Evolutionary conservation across 345 rosid species (phyloP).

Genomic region (Firmiana major): DNA sequence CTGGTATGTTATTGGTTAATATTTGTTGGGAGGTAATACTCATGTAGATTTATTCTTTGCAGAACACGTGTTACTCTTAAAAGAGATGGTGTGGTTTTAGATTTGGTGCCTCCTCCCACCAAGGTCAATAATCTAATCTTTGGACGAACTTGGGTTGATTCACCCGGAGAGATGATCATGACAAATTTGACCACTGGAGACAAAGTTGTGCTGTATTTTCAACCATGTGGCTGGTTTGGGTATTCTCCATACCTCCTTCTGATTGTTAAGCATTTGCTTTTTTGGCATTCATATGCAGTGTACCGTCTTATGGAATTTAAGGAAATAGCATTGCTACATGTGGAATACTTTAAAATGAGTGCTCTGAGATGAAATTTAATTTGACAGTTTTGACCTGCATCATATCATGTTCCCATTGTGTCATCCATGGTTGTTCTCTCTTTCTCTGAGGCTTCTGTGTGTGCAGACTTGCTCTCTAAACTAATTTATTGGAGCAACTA

Average conservation of each 20-base stretch:
- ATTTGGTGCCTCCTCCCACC: slow-evolving; percentile 75
- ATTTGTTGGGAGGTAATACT: slow-evolving; percentile 54
- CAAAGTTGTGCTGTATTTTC: slow-evolving; percentile 72
- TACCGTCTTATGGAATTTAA: neutral
- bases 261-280: neutral
- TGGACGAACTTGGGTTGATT: slow-evolving; percentile 82
- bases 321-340: neutral
- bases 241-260: slow-evolving; percentile 19
- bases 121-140: slow-evolving; percentile 71
- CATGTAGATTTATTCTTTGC: slow-evolving; percentile 10
- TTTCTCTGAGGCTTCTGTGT: neutral
- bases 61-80: slow-evolving; percentile 69
- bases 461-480: neutral
- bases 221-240: slow-evolving; percentile 93
- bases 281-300: neutral
- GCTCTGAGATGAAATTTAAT: neutral
- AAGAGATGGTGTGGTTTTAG: slow-evolving; percentile 64
- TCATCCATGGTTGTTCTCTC: neutral
- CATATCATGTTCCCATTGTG: neutral
- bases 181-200: slow-evolving; percentile 71
- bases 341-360: neutral
- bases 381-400: neutral
- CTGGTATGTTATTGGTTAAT: slow-evolving; percentile 10
- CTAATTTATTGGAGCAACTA: neutral
- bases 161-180: slow-evolving; percentile 80